These are phyloP conservation scores for Sanguinoderma infundibulare DNA, from an alignment of 1,284 basidiomycete genomes.

Conservation along the genomic window DNA sequence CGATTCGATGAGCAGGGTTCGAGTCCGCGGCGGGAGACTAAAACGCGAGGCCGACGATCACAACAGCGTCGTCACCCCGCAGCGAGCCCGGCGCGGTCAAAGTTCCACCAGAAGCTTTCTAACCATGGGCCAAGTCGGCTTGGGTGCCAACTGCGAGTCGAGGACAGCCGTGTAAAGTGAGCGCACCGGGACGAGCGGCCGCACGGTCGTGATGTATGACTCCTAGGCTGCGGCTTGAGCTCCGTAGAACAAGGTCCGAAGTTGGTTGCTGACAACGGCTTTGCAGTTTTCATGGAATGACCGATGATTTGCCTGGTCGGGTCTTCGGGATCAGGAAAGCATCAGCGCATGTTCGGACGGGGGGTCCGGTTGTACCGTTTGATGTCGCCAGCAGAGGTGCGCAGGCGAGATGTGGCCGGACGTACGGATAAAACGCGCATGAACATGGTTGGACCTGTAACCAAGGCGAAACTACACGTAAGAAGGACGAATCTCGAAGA, in stretches of 20 bases:
- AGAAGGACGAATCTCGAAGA: neutral
- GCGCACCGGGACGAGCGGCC: constrained; percentile 8
- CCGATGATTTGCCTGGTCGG: neutral
- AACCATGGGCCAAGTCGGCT: neutral
- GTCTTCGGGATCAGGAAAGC: neutral
- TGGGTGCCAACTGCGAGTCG: neutral
- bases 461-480: neutral
- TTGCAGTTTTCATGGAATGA: neutral
- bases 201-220: neutral
- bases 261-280: neutral
- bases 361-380: neutral
- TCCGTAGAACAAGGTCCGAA: neutral
- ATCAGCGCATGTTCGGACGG: neutral
- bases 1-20: neutral
- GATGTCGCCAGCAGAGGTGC: neutral
- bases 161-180: neutral
- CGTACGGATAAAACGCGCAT: neutral
- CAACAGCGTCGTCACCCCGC: neutral
- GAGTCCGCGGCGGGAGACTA: neutral
- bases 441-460: neutral
- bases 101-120: constrained; percentile 5
- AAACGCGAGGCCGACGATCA: constrained; percentile 8
- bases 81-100: neutral
- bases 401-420: neutral
- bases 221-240: neutral